Percentiles rank a stretch among this genome's conserved stretches.
phyloP scores from a whole-genome alignment of 306 rosid species.

The Acacia crassicarpa region DNA sequence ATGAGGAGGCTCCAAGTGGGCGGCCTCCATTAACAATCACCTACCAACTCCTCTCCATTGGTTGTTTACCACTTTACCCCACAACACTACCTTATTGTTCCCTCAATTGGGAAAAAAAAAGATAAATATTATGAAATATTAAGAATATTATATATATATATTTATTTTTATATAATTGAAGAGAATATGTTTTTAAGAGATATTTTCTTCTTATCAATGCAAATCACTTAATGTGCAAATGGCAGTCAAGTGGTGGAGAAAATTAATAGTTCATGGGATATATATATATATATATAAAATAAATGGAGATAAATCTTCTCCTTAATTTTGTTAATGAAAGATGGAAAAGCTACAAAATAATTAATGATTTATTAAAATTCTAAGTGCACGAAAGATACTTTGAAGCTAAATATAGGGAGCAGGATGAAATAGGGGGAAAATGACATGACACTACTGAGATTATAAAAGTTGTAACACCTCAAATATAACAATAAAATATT shows the following conservation, averaged over 20 bases:
- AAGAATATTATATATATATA: not conserved
- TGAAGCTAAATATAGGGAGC: not conserved
- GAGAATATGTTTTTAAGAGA: not conserved
- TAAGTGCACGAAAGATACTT: not conserved
- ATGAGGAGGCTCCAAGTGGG: conserved; percentile 39
- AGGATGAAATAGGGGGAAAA: not conserved
- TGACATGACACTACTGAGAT: not conserved
- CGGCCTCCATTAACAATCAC: conserved; percentile 42
- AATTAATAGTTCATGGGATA: too few species aligned
- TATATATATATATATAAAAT: too few species aligned
- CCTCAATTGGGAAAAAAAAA: too few species aligned
- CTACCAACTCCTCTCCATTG: conserved; percentile 27
- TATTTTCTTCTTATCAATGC: not conserved
- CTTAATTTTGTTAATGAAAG: not conserved
- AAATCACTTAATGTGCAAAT: not conserved
- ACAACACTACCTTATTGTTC: too few species aligned
- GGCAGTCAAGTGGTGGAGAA: not conserved
- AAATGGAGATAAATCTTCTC: not conserved
- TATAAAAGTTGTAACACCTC: not conserved
- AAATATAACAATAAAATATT: too few species aligned
- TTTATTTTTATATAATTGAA: not conserved
- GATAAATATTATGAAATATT: not conserved
- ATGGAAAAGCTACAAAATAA: not conserved
- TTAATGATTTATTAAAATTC: too few species aligned
- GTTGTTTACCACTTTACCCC: too few species aligned